Base-by-base conservation (phyloP, 768 basidiomycete species). In the Piloderma croceum region DNA sequence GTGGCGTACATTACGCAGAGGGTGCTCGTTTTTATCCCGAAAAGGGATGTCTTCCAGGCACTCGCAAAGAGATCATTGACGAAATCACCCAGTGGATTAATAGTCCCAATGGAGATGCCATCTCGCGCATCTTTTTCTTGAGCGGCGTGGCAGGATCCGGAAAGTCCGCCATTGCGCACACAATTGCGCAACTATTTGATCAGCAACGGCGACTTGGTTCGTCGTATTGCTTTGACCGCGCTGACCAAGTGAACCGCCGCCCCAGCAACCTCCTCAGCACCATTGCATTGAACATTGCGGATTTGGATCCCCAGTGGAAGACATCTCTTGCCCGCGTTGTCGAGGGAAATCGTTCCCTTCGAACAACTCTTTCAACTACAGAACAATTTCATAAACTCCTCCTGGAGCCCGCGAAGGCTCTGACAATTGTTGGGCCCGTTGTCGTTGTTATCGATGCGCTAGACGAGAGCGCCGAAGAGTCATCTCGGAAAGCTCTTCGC, bases 171-270 rank as follows among this genome's bases (percentile, higher is more conserved):
- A n/a, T n/a, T n/a, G n/a, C n/a, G n/a, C n/a, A n/a, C n/a, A n/a
- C 12, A 63, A 44, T 68, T 15, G 59, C 60, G 11, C 17, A 50
- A 5, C 41, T 38, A 15, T 50, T 57, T 11, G 36, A 46, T n/a
- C 34, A 51, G 5, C 32, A 39, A 11, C 43, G 48, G 3, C 33
- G 41, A 10, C 58, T 69, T 12, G 65, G 62, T 3, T 57, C 60
- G 3, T 62, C 51, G 13, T 65, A 61, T 44, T 61, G 59, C 45
- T 66, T 64, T 41, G 51, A 57, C 24, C 45, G 52, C 2, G 43
- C 41, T 12, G 35, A 48, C 20, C 38, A 48, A 9, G 51, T 41
- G 13, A 33, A 52, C 21, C 41, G 47, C 4, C 42, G 50, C 12
- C 47, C 57, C 9, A 36, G 51, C 17, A 42, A 48, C n/a, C 41